phyloP scores from a whole-genome alignment of 768 basidiomycete genomes.

The Lyophyllum semitale region DNA sequence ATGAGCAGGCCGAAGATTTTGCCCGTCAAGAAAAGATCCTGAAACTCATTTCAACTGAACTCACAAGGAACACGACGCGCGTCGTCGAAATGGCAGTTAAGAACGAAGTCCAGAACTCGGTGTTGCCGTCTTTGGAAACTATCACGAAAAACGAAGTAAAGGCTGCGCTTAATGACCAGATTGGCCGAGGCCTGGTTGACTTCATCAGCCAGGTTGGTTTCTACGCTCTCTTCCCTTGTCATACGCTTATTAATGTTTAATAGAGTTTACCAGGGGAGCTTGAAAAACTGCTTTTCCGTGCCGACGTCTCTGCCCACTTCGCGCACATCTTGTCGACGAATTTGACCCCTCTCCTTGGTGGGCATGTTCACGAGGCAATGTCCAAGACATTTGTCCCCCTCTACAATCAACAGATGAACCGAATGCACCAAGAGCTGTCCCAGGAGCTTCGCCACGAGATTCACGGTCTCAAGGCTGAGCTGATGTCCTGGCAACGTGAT shows the following conservation, averaged over 20 bases:
- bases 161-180: slow-evolving; percentile 74
- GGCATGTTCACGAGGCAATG: slow-evolving; percentile 80
- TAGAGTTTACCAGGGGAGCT: slow-evolving; percentile 80
- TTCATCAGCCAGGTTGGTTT: slow-evolving; percentile 71
- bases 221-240: neutral
- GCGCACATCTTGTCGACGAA: slow-evolving; percentile 72
- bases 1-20: slow-evolving; percentile 81
- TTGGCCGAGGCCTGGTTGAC: slow-evolving; percentile 72
- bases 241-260: slow-evolving; percentile 12
- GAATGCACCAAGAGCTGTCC: slow-evolving; percentile 79
- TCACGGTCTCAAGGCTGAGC: slow-evolving; percentile 74
- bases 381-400: slow-evolving; percentile 74
- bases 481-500: slow-evolving; percentile 81
- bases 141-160: slow-evolving; percentile 85
- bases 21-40: slow-evolving; percentile 86
- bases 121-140: slow-evolving; percentile 78
- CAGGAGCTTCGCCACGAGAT: slow-evolving; percentile 78
- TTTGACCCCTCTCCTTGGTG: slow-evolving; percentile 75
- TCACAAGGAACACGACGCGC: slow-evolving; percentile 85
- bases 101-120: slow-evolving; percentile 79
- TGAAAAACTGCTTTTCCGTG: slow-evolving; percentile 73
- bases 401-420: slow-evolving; percentile 71
- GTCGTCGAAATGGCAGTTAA: slow-evolving; percentile 91
- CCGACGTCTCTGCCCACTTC: slow-evolving; percentile 77
- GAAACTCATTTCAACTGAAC: slow-evolving; percentile 83